Conservation (phyloP, 2,329 filamentous ascomycete genomes). For the Alternaria novae-zelandiae region DNA sequence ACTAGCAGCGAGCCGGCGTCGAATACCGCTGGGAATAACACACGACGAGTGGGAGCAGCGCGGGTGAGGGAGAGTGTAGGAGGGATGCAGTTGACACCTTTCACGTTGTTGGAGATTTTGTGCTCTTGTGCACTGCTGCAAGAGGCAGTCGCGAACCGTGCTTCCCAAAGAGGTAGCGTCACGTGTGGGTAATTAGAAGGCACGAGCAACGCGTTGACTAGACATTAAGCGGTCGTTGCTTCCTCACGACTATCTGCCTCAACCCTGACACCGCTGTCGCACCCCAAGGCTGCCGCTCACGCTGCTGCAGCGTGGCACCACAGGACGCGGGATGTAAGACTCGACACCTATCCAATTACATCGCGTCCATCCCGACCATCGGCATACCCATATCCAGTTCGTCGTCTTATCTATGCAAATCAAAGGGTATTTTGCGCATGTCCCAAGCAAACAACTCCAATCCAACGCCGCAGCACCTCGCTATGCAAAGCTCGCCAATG, state of each 20-base stretch:
- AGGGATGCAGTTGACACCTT: slow-evolving; percentile 34
- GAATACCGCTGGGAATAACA: slow-evolving; percentile 6
- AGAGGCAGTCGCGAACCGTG: slow-evolving; percentile 31
- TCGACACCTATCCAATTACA: slow-evolving; percentile 25
- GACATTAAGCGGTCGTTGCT: slow-evolving; percentile 2
- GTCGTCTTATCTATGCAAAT: slow-evolving; percentile 28
- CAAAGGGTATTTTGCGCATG: slow-evolving; percentile 43
- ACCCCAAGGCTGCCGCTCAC: background rate
- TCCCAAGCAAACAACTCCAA: slow-evolving; percentile 23
- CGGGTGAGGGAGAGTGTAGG: background rate
- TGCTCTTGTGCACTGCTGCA: slow-evolving; percentile 18
- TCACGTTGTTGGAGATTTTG: slow-evolving; percentile 17
- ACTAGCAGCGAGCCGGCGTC: slow-evolving; percentile 12
- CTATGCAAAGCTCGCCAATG: slow-evolving; percentile 57
- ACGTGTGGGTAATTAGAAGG: slow-evolving; percentile 33
- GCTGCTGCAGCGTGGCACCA: slow-evolving; percentile 19
- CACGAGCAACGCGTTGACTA: slow-evolving; percentile 10
- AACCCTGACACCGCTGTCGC: background rate
- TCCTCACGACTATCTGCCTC: background rate
- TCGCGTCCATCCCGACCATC: slow-evolving; percentile 14
- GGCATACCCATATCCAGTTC: slow-evolving; percentile 13
- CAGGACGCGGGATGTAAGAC: slow-evolving; percentile 12
- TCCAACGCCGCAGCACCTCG: slow-evolving; percentile 25
- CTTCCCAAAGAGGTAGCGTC: slow-evolving; percentile 32
- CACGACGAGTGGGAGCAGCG: slow-evolving; percentile 1